These are phyloP conservation scores for Fusarium mundagurra DNA, from an alignment of 2,329 filamentous ascomycete genomes.

Conservation along the genomic window DNA sequence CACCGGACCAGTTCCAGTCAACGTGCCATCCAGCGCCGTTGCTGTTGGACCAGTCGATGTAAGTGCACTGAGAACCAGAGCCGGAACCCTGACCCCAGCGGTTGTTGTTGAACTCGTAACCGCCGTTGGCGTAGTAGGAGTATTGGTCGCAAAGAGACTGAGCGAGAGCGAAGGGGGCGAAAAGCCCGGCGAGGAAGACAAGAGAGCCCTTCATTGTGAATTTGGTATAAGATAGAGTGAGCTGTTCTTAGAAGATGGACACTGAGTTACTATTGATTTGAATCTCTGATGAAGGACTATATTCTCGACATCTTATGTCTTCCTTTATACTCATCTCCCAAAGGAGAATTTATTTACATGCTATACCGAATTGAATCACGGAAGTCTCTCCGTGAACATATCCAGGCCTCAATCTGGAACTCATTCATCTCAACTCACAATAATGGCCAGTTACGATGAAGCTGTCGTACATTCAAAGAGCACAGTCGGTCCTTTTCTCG, in stretches of 20 bases:
- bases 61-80: slow-evolving; percentile 10
- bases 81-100: slow-evolving; percentile 13
- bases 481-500: slow-evolving; percentile 13
- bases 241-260: background rate
- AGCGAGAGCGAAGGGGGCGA: slow-evolving; percentile 2
- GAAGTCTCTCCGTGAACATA: slow-evolving; percentile 9
- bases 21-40: slow-evolving; percentile 18
- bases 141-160: slow-evolving; percentile 20
- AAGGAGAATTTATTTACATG: background rate
- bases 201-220: slow-evolving; percentile 10
- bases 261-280: background rate
- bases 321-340: background rate
- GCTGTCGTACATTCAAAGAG: background rate
- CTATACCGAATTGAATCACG: slow-evolving; percentile 3
- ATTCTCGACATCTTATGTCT: background rate
- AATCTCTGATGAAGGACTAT: background rate
- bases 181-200: slow-evolving; percentile 7
- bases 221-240: background rate
- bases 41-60: slow-evolving; percentile 19
- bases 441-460: background rate
- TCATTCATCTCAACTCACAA: background rate
- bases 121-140: slow-evolving; percentile 12
- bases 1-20: slow-evolving; percentile 11
- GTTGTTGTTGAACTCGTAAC: slow-evolving; percentile 24
- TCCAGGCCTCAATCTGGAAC: background rate